Percentiles rank a stretch among this genome's conserved stretches.
These are phyloP conservation scores for Ustulina deusta DNA, from an alignment of 2,329 filamentous ascomycete species.

Conservation along the genomic window DNA sequence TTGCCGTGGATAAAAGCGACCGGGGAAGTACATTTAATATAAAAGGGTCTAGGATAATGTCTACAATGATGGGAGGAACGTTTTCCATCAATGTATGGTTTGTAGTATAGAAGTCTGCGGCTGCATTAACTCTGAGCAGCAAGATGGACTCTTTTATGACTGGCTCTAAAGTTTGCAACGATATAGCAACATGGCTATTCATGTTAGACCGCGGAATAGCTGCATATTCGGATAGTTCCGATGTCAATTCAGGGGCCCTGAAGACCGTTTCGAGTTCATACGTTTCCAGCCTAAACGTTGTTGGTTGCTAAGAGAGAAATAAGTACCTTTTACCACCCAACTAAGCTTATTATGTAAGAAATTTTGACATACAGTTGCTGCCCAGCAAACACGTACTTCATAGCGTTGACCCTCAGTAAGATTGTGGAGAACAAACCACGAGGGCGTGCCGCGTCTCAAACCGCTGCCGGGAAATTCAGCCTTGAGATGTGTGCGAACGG, in stretches of 20 bases:
- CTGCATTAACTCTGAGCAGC: slow-evolving; percentile 79
- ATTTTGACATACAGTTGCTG: slow-evolving; percentile 78
- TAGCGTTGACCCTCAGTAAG: slow-evolving; percentile 81
- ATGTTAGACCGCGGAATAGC: slow-evolving; percentile 58
- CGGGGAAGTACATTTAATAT: slow-evolving; percentile 81
- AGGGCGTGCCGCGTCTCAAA: slow-evolving; percentile 68
- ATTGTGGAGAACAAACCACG: slow-evolving; percentile 82
- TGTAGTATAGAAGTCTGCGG: slow-evolving; percentile 86
- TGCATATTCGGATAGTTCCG: slow-evolving; percentile 73
- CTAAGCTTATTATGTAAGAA: slow-evolving; percentile 35
- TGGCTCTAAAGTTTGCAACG: slow-evolving; percentile 21
- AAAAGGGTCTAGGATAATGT: slow-evolving; percentile 89
- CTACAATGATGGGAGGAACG: slow-evolving; percentile 79
- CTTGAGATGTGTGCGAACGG: slow-evolving; percentile 72
- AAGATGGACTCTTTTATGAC: slow-evolving; percentile 64
- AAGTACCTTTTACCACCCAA: slow-evolving; percentile 30
- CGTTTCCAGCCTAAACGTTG: slow-evolving; percentile 77
- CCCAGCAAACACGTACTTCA: slow-evolving; percentile 93
- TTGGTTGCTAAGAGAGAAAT: slow-evolving; percentile 77
- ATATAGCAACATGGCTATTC: slow-evolving; percentile 29
- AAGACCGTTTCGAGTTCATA: slow-evolving; percentile 72
- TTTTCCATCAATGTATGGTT: slow-evolving; percentile 79
- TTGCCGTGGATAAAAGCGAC: slow-evolving; percentile 78
- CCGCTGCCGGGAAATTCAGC: slow-evolving; percentile 73
- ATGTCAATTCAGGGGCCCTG: slow-evolving; percentile 70